These are phyloP conservation scores for Petrea volubilis DNA, from an alignment of 257 asterid genomes.

Conservation along the genomic window DNA sequence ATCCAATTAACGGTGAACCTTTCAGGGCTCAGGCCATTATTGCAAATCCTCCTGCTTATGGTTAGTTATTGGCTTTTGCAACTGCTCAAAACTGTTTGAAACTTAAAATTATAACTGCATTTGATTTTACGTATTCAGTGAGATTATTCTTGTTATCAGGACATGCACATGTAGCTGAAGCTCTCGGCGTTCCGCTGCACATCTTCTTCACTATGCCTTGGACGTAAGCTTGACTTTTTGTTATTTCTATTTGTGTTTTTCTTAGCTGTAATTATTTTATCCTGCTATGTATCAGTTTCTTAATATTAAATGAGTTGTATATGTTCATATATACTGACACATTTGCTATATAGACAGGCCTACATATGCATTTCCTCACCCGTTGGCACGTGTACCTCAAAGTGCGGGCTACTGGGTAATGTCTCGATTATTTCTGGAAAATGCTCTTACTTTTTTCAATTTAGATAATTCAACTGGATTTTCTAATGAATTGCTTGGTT, in stretches of 20 bases:
- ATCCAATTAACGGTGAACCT: slow-evolving; percentile 68
- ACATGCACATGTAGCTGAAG: slow-evolving; percentile 96
- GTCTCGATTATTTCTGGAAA: slow-evolving; percentile 26
- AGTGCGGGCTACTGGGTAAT: slow-evolving; percentile 97
- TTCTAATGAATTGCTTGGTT: slow-evolving; percentile 2
- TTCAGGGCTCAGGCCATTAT: slow-evolving; percentile 98
- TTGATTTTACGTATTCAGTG: slow-evolving; percentile 1
- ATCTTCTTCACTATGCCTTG: slow-evolving; percentile 99
- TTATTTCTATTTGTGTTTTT: slow-evolving; percentile 15
- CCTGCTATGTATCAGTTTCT: slow-evolving; percentile 3
- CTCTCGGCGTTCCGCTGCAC: slow-evolving; percentile 96
- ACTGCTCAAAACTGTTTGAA: neutral
- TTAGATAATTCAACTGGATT: neutral
- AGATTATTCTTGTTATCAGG: slow-evolving; percentile 51
- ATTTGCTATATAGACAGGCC: slow-evolving; percentile 74
- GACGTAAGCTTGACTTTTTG: slow-evolving; percentile 72
- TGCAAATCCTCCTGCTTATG: slow-evolving; percentile 99
- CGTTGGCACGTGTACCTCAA: slow-evolving; percentile 97
- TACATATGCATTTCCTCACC: slow-evolving; percentile 95
- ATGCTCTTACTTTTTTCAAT: neutral
- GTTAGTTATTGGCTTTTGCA: slow-evolving; percentile 44
- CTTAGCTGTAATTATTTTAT: slow-evolving; percentile 13
- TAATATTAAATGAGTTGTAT: neutral
- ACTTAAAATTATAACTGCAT: neutral
- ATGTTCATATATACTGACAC: slow-evolving; percentile 21